Evolutionary conservation across 1,139 yeast genomes (phyloP).

Genomic region (Geotrichum macrosporum): DNA sequence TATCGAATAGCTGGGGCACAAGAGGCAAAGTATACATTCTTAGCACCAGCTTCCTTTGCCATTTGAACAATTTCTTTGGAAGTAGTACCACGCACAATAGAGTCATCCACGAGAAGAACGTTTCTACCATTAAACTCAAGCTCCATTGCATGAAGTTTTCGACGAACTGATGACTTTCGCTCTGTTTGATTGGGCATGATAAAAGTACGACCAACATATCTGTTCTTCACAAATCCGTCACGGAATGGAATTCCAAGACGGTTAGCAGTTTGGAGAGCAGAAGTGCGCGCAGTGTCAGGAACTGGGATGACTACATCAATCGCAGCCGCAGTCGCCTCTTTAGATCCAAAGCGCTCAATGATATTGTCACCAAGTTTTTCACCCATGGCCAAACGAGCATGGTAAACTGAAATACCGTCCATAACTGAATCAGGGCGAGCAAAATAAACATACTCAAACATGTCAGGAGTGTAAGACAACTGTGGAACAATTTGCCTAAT

Average conservation of each 20-base stretch:
- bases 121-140: slow-evolving; percentile 80
- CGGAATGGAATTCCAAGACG: slow-evolving; percentile 76
- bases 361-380: slow-evolving; percentile 76
- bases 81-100: slow-evolving; percentile 96
- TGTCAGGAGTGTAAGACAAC: slow-evolving; percentile 82
- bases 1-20: slow-evolving; percentile 96
- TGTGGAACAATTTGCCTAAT: slow-evolving; percentile 83
- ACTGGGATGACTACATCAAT: slow-evolving; percentile 97
- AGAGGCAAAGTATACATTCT: slow-evolving; percentile 86
- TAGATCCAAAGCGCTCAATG: slow-evolving; percentile 45
- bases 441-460: slow-evolving; percentile 94
- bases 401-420: slow-evolving; percentile 92
- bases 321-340: slow-evolving; percentile 47
- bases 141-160: slow-evolving; percentile 94
- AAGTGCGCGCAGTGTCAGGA: slow-evolving; percentile 94
- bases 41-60: slow-evolving; percentile 98
- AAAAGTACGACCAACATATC: slow-evolving; percentile 95
- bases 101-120: slow-evolving; percentile 93
- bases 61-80: slow-evolving; percentile 92
- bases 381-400: slow-evolving; percentile 94
- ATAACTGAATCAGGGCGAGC: slow-evolving; percentile 96
- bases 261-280: slow-evolving; percentile 91
- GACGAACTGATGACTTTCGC: slow-evolving; percentile 87
- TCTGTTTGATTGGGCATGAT: slow-evolving; percentile 98
- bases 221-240: slow-evolving; percentile 94